Evolutionary conservation across 805 yeast genomes (phyloP).

Genomic region (Starmerella bombicola): DNA sequence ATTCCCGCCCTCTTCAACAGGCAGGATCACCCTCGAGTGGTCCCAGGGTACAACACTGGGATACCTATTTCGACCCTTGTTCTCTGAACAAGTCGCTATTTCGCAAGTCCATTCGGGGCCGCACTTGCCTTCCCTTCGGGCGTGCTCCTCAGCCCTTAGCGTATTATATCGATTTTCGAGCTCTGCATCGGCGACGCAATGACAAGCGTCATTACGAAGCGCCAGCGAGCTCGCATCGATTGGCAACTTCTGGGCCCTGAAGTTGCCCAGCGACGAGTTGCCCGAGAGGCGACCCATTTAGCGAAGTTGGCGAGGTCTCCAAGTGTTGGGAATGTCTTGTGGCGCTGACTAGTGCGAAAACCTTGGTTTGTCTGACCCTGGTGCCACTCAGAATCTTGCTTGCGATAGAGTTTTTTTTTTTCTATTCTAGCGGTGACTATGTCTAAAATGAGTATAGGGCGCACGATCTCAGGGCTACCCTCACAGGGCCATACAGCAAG

Average conservation of each 20-base stretch:
- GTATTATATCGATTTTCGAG: constrained; percentile 23
- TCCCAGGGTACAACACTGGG: constrained; percentile 56
- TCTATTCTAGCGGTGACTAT: no score
- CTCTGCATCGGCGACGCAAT: constrained; percentile 23
- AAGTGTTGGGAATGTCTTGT: no score
- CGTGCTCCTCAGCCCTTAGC: constrained; percentile 25
- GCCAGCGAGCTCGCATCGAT: constrained; percentile 18
- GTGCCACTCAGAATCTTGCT: no score
- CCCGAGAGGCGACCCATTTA: background rate
- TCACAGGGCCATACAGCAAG: no score
- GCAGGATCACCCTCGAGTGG: constrained; percentile 39
- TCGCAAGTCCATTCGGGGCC: constrained; percentile 22
- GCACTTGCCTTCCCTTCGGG: constrained; percentile 23
- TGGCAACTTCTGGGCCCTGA: constrained; percentile 16
- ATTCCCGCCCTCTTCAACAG: constrained; percentile 23
- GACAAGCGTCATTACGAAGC: constrained; percentile 20
- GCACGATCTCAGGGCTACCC: no score
- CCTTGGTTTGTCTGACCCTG: no score
- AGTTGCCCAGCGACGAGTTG: constrained; percentile 1
- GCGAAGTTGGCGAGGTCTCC: no score
- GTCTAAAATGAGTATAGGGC: no score
- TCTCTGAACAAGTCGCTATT: constrained; percentile 20
- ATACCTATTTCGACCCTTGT: constrained; percentile 41
- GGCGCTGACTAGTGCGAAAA: no score
- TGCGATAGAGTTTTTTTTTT: no score